phyloP scores from a whole-genome alignment of 1,139 yeast species.

The Blastobotrys ciferrii region DNA sequence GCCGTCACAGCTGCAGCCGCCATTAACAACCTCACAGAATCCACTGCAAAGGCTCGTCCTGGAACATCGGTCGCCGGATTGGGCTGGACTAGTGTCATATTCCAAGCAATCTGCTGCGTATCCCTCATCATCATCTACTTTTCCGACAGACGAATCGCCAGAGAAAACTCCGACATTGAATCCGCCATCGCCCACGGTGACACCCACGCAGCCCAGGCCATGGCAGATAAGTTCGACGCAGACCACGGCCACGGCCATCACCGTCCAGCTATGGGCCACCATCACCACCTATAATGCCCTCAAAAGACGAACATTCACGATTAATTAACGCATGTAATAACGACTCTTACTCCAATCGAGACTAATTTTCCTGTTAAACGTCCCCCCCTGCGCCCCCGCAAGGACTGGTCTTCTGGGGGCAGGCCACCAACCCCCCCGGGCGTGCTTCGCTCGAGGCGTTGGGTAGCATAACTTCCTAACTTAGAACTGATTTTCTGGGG shows the following conservation, averaged over 20 bases:
- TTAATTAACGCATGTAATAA: not conserved
- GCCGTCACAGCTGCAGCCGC: constrained; percentile 21
- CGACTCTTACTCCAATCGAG: not conserved
- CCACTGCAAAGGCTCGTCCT: constrained; percentile 16
- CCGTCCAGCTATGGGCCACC: constrained; percentile 2
- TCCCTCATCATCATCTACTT: constrained; percentile 23
- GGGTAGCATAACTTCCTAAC: no score
- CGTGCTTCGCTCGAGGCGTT: no score
- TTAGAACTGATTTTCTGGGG: no score
- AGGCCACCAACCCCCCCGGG: no score
- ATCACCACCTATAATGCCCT: not conserved
- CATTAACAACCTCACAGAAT: constrained; percentile 19
- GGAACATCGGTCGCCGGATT: constrained; percentile 27
- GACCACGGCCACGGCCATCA: not conserved
- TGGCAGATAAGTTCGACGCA: constrained; percentile 5
- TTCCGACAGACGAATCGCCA: constrained; percentile 19
- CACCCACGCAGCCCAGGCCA: constrained; percentile 6
- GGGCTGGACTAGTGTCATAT: constrained; percentile 27
- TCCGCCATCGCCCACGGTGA: constrained; percentile 13
- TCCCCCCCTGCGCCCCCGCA: no score
- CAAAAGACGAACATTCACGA: not conserved
- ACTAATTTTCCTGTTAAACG: not conserved
- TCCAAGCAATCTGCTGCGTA: constrained; percentile 21
- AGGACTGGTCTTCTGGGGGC: no score
- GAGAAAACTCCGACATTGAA: constrained; percentile 16